Evolutionary conservation across 257 asterid genomes (phyloP), one percentile per base, ranked within the genome.

Genomic region (Avicennia marina): DNA sequence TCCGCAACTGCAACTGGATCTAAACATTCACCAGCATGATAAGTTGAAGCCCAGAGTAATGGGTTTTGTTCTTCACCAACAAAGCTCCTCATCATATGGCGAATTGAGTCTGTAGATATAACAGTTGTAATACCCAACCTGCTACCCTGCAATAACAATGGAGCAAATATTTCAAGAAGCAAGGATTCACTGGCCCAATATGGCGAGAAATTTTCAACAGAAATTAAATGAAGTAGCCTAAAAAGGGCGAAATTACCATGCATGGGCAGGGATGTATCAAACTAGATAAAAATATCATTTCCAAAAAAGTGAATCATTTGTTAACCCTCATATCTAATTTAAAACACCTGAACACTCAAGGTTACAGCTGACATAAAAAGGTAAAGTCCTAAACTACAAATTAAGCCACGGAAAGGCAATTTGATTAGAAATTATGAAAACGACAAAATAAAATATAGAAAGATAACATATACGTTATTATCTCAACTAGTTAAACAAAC

Each of bases 61-160:
- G 97, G 99, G 64, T 86, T 89, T 56, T 93, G 82, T 69, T 82
- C 79, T 73, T 93, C 99, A 60, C 70, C 91, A 24, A 89, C 96
- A 72, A 89, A 93, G 71, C 99, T 93, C 72, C 99, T 75, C 99
- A 93, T 89, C 99, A 93, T 93, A 79, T 93, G 99, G 63, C 99
- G 81, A 71, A 93, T 84, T 13, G 99, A 93, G 75, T 93, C 99
- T 0, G 99, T 93, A 52, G 99, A 93, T 66, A 93, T 63, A 52
- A 93, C 94, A 17, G 97, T 93, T 20, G 99, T 93, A 53, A 93
- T 79, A 50, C 99, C 99, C 78, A 93, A 66, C 80, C 99, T 86
- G 88, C 97, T 78, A 45, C 87, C 99, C 99, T 93, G 81, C 66
- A 74, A 44, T 63, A 27, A 62, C 22, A 19, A 62, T 50, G 10